Evolutionary conservation across 495 filamentous ascomycete species (phyloP).

Genomic region (Ascobolus immersus): DNA sequence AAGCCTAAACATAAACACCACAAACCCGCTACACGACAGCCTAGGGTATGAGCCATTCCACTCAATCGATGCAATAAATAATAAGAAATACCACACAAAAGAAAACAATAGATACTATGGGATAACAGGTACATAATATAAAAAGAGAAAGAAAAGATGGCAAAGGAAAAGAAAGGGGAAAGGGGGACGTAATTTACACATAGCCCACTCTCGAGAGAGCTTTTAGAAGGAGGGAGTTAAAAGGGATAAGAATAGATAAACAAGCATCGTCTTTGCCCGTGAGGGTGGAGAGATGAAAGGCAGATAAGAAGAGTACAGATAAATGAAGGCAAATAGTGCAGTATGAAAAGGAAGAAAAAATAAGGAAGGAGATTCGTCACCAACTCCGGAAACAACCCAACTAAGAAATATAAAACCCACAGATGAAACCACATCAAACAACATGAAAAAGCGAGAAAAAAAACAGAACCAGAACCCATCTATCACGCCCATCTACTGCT

Average conservation of each 20-base stretch:
- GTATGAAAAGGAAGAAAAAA: too few relatives aligned
- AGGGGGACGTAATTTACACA: constrained; percentile 5
- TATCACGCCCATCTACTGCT: neutral
- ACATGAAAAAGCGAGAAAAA: constrained; percentile 7
- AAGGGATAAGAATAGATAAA: neutral
- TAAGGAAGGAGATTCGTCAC: constrained; percentile 2
- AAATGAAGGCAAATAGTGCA: too few relatives aligned
- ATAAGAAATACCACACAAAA: constrained; percentile 4
- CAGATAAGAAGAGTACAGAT: too few relatives aligned
- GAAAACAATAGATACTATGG: constrained; percentile 2
- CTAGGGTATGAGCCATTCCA: too few relatives aligned
- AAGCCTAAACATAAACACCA: too few relatives aligned
- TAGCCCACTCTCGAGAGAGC: too few relatives aligned
- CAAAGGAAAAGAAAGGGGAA: constrained; percentile 2
- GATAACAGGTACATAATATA: constrained; percentile 5
- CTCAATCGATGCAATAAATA: too few relatives aligned
- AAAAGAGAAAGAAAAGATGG: constrained; percentile 6
- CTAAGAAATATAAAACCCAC: neutral
- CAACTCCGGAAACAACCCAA: neutral
- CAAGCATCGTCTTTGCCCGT: constrained; percentile 7
- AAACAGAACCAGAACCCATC: constrained; percentile 4
- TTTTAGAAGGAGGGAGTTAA: constrained; percentile 3
- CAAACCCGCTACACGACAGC: too few relatives aligned
- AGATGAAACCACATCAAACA: constrained; percentile 8
- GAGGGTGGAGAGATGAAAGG: too few relatives aligned